Conservation (phyloP, 805 yeast genomes). For the Ogataea minuta region DNA sequence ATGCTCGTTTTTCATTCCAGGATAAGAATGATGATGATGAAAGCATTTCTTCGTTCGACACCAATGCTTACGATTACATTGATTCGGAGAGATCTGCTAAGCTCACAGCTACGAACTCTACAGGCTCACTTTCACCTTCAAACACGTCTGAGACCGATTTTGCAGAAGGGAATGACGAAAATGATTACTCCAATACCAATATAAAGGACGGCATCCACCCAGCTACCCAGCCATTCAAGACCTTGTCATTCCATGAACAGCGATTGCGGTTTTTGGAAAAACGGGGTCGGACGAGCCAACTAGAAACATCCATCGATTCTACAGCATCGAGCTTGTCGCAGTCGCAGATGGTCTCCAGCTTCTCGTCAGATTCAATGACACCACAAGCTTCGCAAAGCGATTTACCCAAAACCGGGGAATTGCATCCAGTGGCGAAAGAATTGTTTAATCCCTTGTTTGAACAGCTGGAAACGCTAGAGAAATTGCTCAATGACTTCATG, state of each 20-base stretch:
- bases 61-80: slow-evolving; percentile 4
- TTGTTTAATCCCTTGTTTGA: slow-evolving; percentile 59
- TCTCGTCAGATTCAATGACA: slow-evolving; percentile 26
- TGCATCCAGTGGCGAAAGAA: slow-evolving; percentile 48
- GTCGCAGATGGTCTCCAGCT: slow-evolving; percentile 1
- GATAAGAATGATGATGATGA: slow-evolving; percentile 7
- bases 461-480: slow-evolving; percentile 36
- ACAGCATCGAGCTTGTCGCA: slow-evolving; percentile 6
- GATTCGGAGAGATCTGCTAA: slow-evolving; percentile 1
- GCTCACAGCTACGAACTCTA: slow-evolving; percentile 18
- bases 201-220: slow-evolving; percentile 3
- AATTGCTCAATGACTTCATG: slow-evolving; percentile 26
- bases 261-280: slow-evolving; percentile 21
- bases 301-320: slow-evolving; percentile 6
- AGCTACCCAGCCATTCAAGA: slow-evolving; percentile 10
- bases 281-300: not conserved
- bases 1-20: slow-evolving; percentile 17
- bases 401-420: slow-evolving; percentile 1
- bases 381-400: slow-evolving; percentile 15
- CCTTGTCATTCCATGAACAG: slow-evolving; percentile 23
- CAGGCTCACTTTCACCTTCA: slow-evolving; percentile 30
- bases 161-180: not conserved
- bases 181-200: slow-evolving; percentile 11
- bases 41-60: slow-evolving; percentile 11
- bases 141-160: slow-evolving; percentile 17